Base-by-base conservation (phyloP, 2,329 filamentous ascomycete species). In the Ophiostoma quercus region DNA sequence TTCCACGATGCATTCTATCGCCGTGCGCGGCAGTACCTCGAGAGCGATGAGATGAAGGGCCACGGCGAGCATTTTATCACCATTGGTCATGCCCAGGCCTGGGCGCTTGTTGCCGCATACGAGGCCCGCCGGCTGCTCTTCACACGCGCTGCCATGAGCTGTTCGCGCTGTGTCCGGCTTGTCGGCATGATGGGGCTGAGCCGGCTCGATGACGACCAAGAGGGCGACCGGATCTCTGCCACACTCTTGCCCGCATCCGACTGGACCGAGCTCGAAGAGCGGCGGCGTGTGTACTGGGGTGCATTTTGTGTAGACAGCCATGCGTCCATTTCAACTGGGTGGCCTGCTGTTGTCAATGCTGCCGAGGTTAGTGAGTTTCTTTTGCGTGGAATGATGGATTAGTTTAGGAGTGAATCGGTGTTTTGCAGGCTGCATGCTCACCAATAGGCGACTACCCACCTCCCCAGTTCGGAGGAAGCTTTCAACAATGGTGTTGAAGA, bases 71-170 rank as follows among this genome's bases (percentile, higher is more conserved):
- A 85, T 70, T 92, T 94, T 72, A 86, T 97, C 74, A 92, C 88
- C 0, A 77, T 97, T n/a, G 84, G 85, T 3, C 90, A 95, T 76
- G 90, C 90, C 14, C 94, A 97, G 77, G 84, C 91, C 0, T 96
- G 92, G 92, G 83, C 84, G 1, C 80, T 97, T 5, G 84, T 93
- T 54, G 85, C 87, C 2, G 87, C 85, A 1, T 92, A 93, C 75
- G 94, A 98, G 77, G 95, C 94, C 74, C 94, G 90, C 77, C 85
- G 85, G 73, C 91, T 96, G 84, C 87, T 90, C 74, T 97, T 97
- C 75, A 93, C 92, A 0, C 84, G 93, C 71, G 92, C 94, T 1
- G 93, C 92, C 82, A 87, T 96, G 81, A 97, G 91, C 72, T 85
- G 87, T 12, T 91, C 92, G 25, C 84, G 90, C 75, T 87, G 85